A percentile compares a stretch with the other conserved stretches of the same genome.
phyloP scores from a whole-genome alignment of 805 yeast species.

The Grigorovia transvaalensis region DNA sequence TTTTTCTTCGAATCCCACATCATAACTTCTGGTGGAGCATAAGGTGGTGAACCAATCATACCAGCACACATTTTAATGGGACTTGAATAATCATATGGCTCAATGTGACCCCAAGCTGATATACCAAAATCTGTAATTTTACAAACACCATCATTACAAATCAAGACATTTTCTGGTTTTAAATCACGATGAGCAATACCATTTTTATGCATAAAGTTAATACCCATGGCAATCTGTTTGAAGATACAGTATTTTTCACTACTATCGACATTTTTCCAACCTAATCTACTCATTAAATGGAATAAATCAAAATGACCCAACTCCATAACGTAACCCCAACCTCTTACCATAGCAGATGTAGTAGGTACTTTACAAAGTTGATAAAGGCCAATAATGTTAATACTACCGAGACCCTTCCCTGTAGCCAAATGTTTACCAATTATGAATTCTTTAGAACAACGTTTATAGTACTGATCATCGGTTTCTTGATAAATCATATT shows the following conservation, averaged over 20 bases:
- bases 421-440: constrained; percentile 42
- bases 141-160: constrained; percentile 50
- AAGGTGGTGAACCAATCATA: constrained; percentile 73
- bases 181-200: constrained; percentile 67
- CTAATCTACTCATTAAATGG: constrained; percentile 41
- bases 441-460: constrained; percentile 55
- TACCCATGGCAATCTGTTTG: constrained; percentile 56
- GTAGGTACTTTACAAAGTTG: constrained; percentile 39
- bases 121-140: constrained; percentile 74
- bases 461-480: constrained; percentile 50
- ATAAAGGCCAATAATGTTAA: constrained; percentile 8
- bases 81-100: constrained; percentile 39
- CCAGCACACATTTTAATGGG: constrained; percentile 31
- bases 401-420: neutral
- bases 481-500: constrained; percentile 49
- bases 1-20: constrained; percentile 26
- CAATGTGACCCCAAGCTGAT: constrained; percentile 50
- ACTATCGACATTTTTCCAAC: constrained; percentile 46
- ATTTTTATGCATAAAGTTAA: constrained; percentile 49
- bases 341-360: constrained; percentile 42
- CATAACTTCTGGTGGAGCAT: constrained; percentile 70
- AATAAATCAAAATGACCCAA: constrained; percentile 58
- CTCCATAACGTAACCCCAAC: constrained; percentile 72
- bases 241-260: constrained; percentile 54
- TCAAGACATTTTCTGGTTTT: constrained; percentile 62